Conservation (phyloP, 306 rosid genomes). For the Cucurbita moschata region DNA sequence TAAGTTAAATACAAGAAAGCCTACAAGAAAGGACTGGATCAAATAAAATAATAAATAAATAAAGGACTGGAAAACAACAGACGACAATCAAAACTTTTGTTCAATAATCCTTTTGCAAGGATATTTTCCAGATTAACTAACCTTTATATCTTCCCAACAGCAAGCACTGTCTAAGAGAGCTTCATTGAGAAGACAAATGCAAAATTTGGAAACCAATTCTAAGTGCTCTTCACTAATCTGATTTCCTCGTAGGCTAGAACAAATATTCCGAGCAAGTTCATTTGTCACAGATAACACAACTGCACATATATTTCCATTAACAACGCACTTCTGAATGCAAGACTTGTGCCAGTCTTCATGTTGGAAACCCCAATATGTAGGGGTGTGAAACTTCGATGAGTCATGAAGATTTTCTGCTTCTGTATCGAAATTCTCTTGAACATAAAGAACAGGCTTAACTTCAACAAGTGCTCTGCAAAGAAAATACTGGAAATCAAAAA, state of each 20-base stretch:
- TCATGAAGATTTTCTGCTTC: conserved; percentile 14
- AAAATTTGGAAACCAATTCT: conserved; percentile 51
- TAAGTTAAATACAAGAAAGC: no score
- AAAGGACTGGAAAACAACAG: not conserved
- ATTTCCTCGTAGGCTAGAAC: conserved; percentile 25
- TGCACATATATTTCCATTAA: conserved; percentile 55
- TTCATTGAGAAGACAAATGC: conserved; percentile 59
- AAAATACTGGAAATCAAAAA: not conserved
- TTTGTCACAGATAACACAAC: conserved; percentile 39
- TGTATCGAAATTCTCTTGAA: conserved; percentile 35
- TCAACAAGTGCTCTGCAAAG: conserved; percentile 62
- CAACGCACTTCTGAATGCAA: conserved; percentile 55
- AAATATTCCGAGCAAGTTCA: conserved; percentile 40
- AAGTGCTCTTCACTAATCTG: conserved; percentile 25
- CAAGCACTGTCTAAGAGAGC: conserved; percentile 29
- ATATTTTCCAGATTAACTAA: conserved; percentile 17
- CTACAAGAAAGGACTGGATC: not conserved
- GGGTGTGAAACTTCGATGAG: conserved; percentile 13
- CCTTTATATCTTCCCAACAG: conserved; percentile 70
- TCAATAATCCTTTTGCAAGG: not conserved
- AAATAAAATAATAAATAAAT: not conserved
- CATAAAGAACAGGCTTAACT: conserved; percentile 80
- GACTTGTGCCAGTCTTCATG: conserved; percentile 58
- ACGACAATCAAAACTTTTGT: not conserved
- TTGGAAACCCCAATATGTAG: conserved; percentile 51